Evolutionary conservation across 345 rosid genomes (phyloP), one percentile per base, ranked within the genome.

Genomic region (Salix caprea): DNA sequence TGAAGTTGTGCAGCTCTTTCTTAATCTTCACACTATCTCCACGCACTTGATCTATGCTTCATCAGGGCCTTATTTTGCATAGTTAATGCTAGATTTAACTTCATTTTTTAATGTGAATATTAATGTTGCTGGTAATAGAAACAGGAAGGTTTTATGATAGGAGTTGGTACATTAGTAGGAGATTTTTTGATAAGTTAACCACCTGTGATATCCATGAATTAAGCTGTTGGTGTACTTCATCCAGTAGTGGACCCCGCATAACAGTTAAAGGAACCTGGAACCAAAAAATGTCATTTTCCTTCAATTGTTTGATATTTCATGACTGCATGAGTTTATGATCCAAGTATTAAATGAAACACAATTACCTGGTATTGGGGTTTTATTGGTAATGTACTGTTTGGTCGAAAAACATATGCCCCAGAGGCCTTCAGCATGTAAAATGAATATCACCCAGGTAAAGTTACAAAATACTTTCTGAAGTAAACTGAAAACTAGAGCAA

Each of bases 351-450:
- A 77, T 62, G 42, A 76, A 36, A 79, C 81, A 7, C 7, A 36
- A 58, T 70, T 83, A 91, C 98, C 95, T 89, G 82, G 74, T 67
- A 73, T 74, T 87, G 86, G 7, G 88, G 77, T 76, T 84, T 84
- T 73, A 91, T 69, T 54, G 91, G 82, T 76, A 70, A 80, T 42
- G 83, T 79, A 56, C 77, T 78, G 86, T 94, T 92, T 77, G 97
- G 97, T 75, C 98, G 97, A 80, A 94, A 94, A 67, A 94, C 90
- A 75, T 94, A 94, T 74, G 98, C 97, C 80, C 98, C 98, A 61
- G 97, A 92, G 65, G 97, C 97, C 98, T 94, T 78, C 82, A 83
- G 69, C 16, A 81, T 69, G 79, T 72, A 70, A 30, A 30, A 65
- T 60, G 34, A 71, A 39, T 42, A 42, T 42, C 14, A 42, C 46